A percentile compares a stretch with the other conserved stretches of the same genome.
These are phyloP conservation scores for Xylaria grammica DNA, from an alignment of 495 filamentous ascomycete genomes.

Conservation along the genomic window DNA sequence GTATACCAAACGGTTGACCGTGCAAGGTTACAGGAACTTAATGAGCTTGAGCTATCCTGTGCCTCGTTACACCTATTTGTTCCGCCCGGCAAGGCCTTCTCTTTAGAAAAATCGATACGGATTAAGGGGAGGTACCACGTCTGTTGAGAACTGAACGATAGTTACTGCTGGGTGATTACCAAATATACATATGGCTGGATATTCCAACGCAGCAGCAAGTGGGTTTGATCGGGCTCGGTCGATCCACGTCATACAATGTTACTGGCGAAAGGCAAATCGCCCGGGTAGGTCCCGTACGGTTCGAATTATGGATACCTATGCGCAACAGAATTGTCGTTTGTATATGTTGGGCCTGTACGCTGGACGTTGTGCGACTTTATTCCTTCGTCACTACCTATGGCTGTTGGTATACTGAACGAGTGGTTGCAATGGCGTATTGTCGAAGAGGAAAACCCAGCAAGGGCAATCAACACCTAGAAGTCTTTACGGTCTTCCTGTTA, in stretches of 20 bases:
- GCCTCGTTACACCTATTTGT: constrained; percentile 9
- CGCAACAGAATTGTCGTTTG: constrained; percentile 4
- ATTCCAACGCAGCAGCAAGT: constrained; percentile 2
- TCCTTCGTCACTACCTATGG: constrained; percentile 1
- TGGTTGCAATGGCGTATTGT: constrained; percentile 3
- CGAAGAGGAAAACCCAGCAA: neutral
- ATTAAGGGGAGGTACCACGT: neutral
- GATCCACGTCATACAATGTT: neutral
- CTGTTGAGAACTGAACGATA: neutral
- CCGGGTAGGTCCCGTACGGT: constrained; percentile 1
- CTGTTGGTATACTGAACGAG: constrained; percentile 6
- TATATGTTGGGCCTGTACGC: neutral
- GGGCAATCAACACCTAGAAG: constrained; percentile 12
- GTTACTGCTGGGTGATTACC: constrained; percentile 1
- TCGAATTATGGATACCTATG: constrained; percentile 11
- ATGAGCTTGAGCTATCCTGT: constrained; percentile 3
- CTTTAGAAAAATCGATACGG: neutral
- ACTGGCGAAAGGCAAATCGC: neutral
- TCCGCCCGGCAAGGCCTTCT: neutral
- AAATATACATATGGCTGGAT: neutral
- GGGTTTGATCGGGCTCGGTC: neutral
- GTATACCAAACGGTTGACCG: constrained; percentile 8
- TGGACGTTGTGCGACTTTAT: constrained; percentile 9
- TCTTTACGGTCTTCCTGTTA: constrained; percentile 9
- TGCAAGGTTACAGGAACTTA: constrained; percentile 4